Conservation (phyloP, 108 stramenopile genomes). For the Ochromonas danica region DNA sequence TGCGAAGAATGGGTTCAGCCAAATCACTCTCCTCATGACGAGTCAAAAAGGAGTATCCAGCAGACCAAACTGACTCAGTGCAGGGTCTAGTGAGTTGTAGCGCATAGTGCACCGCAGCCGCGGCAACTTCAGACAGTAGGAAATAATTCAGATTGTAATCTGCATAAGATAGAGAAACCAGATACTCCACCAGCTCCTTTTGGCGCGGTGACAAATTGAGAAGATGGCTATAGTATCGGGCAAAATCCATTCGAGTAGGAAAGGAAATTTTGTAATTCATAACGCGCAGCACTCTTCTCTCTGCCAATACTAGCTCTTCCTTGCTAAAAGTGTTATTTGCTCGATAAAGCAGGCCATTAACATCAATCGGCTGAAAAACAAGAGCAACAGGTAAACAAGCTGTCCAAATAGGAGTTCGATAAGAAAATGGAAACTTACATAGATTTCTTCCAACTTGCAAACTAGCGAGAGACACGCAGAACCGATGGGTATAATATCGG, state of each 20-base stretch:
- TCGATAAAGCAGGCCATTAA: not conserved
- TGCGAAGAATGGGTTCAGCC: too few relatives aligned
- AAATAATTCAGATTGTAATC: not conserved
- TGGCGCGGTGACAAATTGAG: not conserved
- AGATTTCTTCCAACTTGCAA: not conserved
- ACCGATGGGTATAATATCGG: not conserved
- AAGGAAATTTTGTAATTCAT: not conserved
- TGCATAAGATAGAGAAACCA: not conserved
- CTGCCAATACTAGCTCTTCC: not conserved
- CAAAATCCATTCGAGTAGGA: not conserved
- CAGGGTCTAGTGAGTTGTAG: not conserved
- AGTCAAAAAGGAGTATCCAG: too few relatives aligned
- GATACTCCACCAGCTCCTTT: not conserved
- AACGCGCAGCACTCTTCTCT: not conserved
- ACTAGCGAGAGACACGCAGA: not conserved
- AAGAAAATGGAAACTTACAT: not conserved
- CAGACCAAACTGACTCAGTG: not conserved
- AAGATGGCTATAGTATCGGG: not conserved
- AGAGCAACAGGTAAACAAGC: not conserved
- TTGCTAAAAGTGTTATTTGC: not conserved
- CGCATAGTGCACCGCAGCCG: not conserved
- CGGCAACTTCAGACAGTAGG: not conserved
- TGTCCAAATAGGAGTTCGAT: not conserved
- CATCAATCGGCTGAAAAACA: not conserved
- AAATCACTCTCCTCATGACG: too few relatives aligned